Evolutionary conservation across 495 filamentous ascomycete genomes (phyloP), one percentile per base, ranked within the genome.

Genomic region (Hypoxylon perforatum): DNA sequence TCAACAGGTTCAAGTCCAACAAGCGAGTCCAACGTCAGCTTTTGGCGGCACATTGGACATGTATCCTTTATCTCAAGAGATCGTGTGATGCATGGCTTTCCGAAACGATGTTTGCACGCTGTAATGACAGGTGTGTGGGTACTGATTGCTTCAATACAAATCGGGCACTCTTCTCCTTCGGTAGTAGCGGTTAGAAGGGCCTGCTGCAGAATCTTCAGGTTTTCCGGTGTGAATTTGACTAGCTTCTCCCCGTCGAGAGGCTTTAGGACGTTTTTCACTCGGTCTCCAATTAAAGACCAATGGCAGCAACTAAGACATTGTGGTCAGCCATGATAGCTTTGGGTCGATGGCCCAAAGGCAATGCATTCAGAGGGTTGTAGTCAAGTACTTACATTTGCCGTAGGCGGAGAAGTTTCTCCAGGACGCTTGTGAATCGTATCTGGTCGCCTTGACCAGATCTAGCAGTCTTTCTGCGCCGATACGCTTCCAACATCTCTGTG

Each of bases 41-140:
- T 82, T 9, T 90, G 87, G 18, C 94, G 91, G 73, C 94, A 97
- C 84, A 97, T 89, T 6, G 94, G 94, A 61, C 94, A 97, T 76
- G 91, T 92, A 42, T 90, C 84, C 70, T 96, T 91, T 17, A 86
- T 82, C 47, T 92, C 87, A 56, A 97, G 90, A 30, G 92, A 92
- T 56, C 86, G 85, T 57, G 88, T 82, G 61, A 97, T 93, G 72
- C 94, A 97, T 19, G 80, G 78, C 21, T 80, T 79, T 59, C 91
- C 91, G 75, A 92, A 97, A 8, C 89, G 79, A 75, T 97, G 94
- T 25, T 91, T 93, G 77, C 94, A 97, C 33, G 88, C 86, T 2
- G 94, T 97, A 61, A 97, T 97, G 46, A 94, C 86, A 0, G 94
- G 94, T 19, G 86, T 80, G 10, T 88, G 86, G 1, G 94, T 76